Evolutionary conservation across 768 basidiomycete species (phyloP).

Genomic region (Suillus cothurnatus): DNA sequence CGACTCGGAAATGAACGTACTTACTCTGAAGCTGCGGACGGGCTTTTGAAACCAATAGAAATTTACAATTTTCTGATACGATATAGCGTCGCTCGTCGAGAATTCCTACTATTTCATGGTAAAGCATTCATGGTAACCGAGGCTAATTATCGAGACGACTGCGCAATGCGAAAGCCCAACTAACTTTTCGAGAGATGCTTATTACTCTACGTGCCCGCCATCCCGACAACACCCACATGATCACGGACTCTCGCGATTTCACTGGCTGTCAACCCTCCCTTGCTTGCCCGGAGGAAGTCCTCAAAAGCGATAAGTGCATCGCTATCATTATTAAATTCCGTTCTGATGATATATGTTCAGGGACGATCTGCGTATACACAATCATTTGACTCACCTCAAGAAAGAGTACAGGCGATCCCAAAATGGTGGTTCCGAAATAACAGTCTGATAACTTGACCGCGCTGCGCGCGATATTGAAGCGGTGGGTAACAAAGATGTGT

Average conservation of each 20-base stretch:
- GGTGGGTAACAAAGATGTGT: constrained; percentile 52
- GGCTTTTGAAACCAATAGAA: too few relatives aligned
- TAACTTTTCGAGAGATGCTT: background rate
- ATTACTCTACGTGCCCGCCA: constrained; percentile 76
- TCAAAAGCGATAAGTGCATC: constrained; percentile 82
- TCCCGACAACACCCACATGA: constrained; percentile 81
- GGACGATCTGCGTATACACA: background rate
- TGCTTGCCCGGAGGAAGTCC: constrained; percentile 81
- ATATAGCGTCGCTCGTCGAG: background rate
- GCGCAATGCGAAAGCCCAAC: constrained; percentile 1
- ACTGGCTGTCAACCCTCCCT: constrained; percentile 74
- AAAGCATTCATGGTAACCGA: background rate
- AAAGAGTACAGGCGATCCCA: constrained; percentile 75
- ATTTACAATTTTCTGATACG: too few relatives aligned
- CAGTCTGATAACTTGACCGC: constrained; percentile 37
- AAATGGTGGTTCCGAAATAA: constrained; percentile 77
- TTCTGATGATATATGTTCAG: constrained; percentile 36
- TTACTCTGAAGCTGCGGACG: background rate
- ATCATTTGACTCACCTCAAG: constrained; percentile 45
- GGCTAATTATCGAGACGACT: background rate
- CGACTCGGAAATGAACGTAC: background rate
- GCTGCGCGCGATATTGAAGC: constrained; percentile 43
- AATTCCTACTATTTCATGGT: background rate
- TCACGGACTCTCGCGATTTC: constrained; percentile 95
- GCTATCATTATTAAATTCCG: constrained; percentile 59